phyloP scores from a whole-genome alignment of 495 filamentous ascomycete genomes.

The Penicillium coffeae region DNA sequence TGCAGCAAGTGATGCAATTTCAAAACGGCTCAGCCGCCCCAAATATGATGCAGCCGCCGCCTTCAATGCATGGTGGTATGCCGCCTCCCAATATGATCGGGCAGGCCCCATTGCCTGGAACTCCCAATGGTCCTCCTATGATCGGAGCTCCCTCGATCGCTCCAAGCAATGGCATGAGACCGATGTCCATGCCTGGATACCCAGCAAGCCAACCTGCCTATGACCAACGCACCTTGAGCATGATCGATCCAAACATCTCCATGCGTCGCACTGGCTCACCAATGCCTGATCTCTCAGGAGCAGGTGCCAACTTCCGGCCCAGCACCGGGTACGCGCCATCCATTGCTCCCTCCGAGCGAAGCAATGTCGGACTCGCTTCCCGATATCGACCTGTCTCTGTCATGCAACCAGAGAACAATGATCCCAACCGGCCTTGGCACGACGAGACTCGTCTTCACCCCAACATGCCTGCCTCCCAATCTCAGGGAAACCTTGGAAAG shows the following conservation, averaged over 20 bases:
- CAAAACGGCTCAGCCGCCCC: constrained; percentile 35
- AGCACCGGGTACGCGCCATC: constrained; percentile 56
- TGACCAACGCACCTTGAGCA: constrained; percentile 67
- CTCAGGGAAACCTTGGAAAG: constrained; percentile 24
- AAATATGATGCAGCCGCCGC: constrained; percentile 13
- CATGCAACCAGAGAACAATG: constrained; percentile 31
- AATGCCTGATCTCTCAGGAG: constrained; percentile 25
- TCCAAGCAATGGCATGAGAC: constrained; percentile 27
- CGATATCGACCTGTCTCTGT: constrained; percentile 88
- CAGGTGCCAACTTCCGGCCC: constrained; percentile 19
- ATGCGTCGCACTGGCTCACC: constrained; percentile 44
- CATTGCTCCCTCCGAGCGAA: constrained; percentile 91
- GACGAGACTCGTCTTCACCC: constrained; percentile 40
- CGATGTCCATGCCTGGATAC: constrained; percentile 39
- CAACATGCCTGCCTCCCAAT: constrained; percentile 12
- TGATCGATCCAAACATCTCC: constrained; percentile 70
- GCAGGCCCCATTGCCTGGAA: constrained; percentile 20
- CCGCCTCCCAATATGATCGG: constrained; percentile 20
- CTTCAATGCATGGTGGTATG: constrained; percentile 15
- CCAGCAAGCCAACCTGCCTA: constrained; percentile 11
- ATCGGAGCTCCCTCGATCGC: constrained; percentile 14
- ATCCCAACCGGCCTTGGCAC: constrained; percentile 42
- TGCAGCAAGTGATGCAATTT: constrained; percentile 77
- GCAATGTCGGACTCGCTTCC: constrained; percentile 82
- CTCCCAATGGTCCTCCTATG: constrained; percentile 16